Base-by-base conservation (phyloP, 202 grass and related monocot genomes). In the Setaria viridis region DNA sequence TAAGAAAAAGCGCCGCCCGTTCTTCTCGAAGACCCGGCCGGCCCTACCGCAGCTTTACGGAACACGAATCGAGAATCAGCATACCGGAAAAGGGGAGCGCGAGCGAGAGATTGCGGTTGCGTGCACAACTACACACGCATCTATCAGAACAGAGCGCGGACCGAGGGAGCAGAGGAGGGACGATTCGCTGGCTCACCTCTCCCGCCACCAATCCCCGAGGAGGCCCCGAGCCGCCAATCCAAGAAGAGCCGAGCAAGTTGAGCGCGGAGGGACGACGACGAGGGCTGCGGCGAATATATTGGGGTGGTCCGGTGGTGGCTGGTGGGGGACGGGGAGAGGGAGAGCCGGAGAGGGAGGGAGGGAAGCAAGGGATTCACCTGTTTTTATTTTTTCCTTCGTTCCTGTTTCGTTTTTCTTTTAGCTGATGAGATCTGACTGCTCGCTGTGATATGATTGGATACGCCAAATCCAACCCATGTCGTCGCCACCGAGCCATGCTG, bases 31-130 rank as follows among this genome's bases (percentile, higher is more conserved):
- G 58, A 39, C 58, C 21, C 57, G 7, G 20, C 58, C 58, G 7
- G 30, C 13, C 80, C 84, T 84, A 58, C 54, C 59, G 72, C 71
- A 14, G 68, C 68, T 7, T 11, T 14, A 59, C 37, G 68, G 60
- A 51, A 43, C 80, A 70, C 67, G 83, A 77, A 86, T 85, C 88
- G 80, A 90, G 80, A 87, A 90, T 73, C 79, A 78, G 69, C 66
- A 33, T 29, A 45, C 35, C 4, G 33, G 33, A 9, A 17, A 17
- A 37, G 46, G 42, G 8, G 8, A 46, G 43, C 1, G 43, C 9
- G 43, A 46, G 43, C 8, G 30, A 43, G 60, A 37, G 49, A 74
- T 74, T 53, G 48, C 21, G 14, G 29, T 14, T 55, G 72, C 72
- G 50, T 75, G 50, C 9, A 1, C 72, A 53, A 20, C 14, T 50